These are phyloP conservation scores for Pisolithus thermaeus DNA, from an alignment of 1,284 basidiomycete genomes.

Conservation along the genomic window DNA sequence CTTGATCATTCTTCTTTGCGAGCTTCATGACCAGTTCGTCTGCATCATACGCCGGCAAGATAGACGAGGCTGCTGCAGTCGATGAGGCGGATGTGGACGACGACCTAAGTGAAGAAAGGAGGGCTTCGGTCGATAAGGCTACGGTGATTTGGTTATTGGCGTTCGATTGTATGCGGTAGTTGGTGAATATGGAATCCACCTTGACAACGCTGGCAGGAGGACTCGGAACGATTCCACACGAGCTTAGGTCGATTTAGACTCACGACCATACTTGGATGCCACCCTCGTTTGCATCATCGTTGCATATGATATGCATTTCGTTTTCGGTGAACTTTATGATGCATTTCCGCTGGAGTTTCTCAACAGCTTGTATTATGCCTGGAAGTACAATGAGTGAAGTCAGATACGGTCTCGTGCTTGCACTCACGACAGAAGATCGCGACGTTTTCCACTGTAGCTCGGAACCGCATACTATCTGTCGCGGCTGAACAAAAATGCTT, in stretches of 20 bases:
- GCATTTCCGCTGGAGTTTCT: slow-evolving; percentile 79
- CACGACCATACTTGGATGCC: slow-evolving; percentile 93
- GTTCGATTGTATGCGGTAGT: slow-evolving; percentile 87
- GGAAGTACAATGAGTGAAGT: background rate
- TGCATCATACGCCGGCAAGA: slow-evolving; percentile 37
- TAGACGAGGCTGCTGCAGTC: slow-evolving; percentile 24
- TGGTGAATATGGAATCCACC: slow-evolving; percentile 68
- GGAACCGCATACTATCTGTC: slow-evolving; percentile 57
- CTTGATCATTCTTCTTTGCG: slow-evolving; percentile 74
- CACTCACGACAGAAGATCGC: slow-evolving; percentile 52
- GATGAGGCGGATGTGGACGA: slow-evolving; percentile 43
- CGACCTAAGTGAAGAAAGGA: slow-evolving; percentile 70
- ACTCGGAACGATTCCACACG: slow-evolving; percentile 2
- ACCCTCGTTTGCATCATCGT: slow-evolving; percentile 72
- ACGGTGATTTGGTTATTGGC: slow-evolving; percentile 79
- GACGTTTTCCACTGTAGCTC: slow-evolving; percentile 58
- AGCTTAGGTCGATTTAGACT: slow-evolving; percentile 23
- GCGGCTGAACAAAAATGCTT: background rate
- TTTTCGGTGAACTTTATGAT: slow-evolving; percentile 75
- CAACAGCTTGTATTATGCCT: slow-evolving; percentile 75
- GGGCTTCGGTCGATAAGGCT: slow-evolving; percentile 64
- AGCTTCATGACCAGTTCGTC: slow-evolving; percentile 77
- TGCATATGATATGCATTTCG: slow-evolving; percentile 81
- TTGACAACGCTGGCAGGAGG: slow-evolving; percentile 47
- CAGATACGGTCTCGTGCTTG: background rate